Conservation (phyloP, 108 stramenopile genomes). For the Aurantiochytrium sp. region DNA sequence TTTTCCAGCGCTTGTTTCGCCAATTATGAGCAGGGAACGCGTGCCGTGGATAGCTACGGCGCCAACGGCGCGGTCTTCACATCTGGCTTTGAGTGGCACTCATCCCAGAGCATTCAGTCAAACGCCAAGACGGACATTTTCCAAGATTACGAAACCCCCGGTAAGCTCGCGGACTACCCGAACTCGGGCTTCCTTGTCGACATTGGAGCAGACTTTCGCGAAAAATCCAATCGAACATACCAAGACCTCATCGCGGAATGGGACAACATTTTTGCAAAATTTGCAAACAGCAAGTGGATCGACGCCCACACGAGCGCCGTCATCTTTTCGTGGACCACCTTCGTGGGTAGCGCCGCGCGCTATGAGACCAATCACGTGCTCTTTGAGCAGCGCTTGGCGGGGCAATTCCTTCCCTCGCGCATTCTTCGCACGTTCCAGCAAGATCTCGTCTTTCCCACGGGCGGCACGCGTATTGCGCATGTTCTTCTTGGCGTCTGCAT, state of each 20-base stretch:
- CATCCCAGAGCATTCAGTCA: background rate
- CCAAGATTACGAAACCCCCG: background rate
- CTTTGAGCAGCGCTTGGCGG: background rate
- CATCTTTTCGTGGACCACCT: background rate
- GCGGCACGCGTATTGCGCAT: background rate
- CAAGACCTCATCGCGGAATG: background rate
- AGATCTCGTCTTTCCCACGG: background rate
- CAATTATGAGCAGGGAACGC: background rate
- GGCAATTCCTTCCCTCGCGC: background rate
- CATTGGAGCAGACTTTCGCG: background rate
- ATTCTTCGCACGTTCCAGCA: background rate
- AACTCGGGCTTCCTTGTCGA: background rate
- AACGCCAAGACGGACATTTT: background rate
- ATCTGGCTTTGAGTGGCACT: background rate
- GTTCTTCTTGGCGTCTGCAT: background rate
- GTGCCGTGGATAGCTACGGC: background rate
- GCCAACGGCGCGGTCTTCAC: background rate
- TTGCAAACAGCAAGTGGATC: background rate
- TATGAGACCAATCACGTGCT: background rate
- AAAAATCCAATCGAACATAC: background rate
- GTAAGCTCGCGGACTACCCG: background rate
- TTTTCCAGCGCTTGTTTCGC: background rate
- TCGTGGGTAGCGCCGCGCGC: background rate
- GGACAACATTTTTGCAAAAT: background rate
- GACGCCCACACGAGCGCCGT: background rate